Evolutionary conservation across 2,329 filamentous ascomycete genomes (phyloP).

Genomic region (Trichoderma endophyticum): DNA sequence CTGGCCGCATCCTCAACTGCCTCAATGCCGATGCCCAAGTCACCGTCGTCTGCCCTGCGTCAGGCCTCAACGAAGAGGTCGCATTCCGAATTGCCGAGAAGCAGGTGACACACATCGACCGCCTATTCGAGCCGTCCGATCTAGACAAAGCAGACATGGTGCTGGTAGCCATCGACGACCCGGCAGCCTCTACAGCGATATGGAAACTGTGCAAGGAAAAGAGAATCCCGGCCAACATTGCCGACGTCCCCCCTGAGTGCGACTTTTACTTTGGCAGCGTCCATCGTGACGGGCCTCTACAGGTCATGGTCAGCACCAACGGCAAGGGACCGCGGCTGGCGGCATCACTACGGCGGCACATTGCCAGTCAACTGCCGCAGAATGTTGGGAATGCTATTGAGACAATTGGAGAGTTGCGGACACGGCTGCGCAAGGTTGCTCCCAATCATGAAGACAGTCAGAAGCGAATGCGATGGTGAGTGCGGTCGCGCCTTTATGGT

Average conservation of each 20-base stretch:
- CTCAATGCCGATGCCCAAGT: conserved; percentile 93
- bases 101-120: conserved; percentile 77
- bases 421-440: conserved; percentile 73
- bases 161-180: conserved; percentile 88
- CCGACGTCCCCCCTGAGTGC: conserved; percentile 93
- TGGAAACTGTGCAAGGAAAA: conserved; percentile 90
- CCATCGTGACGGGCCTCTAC: conserved; percentile 88
- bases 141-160: conserved; percentile 84
- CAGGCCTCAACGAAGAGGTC: conserved; percentile 85
- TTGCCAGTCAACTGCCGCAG: conserved; percentile 70
- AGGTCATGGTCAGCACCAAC: conserved; percentile 99
- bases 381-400: conserved; percentile 84
- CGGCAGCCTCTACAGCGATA: conserved; percentile 81
- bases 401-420: conserved; percentile 75
- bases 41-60: conserved; percentile 74
- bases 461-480: conserved; percentile 86
- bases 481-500: neutral
- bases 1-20: conserved; percentile 87
- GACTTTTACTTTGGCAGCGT: conserved; percentile 99
- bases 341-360: conserved; percentile 77
- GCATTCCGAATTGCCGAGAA: conserved; percentile 71
- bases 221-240: conserved; percentile 87
- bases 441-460: conserved; percentile 70
- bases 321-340: conserved; percentile 92
- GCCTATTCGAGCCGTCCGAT: conserved; percentile 81